phyloP scores from a whole-genome alignment of 2,329 filamentous ascomycete genomes.

The Aspergillus aculeatinus region DNA sequence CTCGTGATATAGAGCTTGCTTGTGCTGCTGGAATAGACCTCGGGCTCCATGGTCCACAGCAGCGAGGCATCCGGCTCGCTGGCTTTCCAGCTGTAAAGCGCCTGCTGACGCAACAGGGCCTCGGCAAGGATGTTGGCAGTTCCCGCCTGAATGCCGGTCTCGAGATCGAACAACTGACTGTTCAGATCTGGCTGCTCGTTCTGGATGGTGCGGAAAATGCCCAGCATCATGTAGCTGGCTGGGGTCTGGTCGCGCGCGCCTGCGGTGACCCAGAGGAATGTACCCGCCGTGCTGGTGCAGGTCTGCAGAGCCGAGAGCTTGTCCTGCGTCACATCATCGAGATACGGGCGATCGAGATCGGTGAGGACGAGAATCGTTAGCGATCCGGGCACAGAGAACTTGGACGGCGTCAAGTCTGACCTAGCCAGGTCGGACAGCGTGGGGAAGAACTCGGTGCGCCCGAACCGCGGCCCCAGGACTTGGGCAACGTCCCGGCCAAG shows the following conservation, averaged over 20 bases:
- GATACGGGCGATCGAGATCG: background rate
- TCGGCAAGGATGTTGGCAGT: background rate
- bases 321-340: background rate
- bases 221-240: background rate
- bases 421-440: too few species aligned
- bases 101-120: background rate
- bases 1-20: too few species aligned
- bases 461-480: background rate
- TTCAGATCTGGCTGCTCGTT: background rate
- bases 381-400: too few species aligned
- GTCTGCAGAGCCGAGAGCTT: background rate
- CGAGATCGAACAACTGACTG: background rate
- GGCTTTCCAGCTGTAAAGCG: background rate
- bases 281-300: background rate
- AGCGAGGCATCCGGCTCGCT: too few species aligned
- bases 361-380: background rate
- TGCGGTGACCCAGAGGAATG: background rate
- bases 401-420: too few species aligned
- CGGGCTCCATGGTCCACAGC: too few species aligned
- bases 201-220: background rate
- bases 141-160: background rate
- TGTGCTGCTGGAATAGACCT: too few species aligned
- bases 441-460: too few species aligned
- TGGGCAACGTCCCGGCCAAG: too few species aligned
- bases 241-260: background rate